phyloP scores from a whole-genome alignment of 441 rosid genomes.

The Populus trichocarpa region DNA sequence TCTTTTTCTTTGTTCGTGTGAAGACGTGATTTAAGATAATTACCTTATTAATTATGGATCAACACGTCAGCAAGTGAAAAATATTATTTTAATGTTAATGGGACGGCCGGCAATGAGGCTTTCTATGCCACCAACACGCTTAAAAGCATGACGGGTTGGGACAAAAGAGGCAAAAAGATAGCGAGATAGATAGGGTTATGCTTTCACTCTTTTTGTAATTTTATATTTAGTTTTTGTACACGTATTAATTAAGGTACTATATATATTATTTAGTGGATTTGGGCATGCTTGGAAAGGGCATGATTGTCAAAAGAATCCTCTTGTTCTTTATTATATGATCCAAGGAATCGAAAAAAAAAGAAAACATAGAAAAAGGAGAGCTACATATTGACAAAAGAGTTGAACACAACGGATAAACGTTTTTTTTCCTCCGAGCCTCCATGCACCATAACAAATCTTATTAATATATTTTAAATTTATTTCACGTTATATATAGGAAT shows the following conservation, averaged over 20 bases:
- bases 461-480: too few relatives aligned
- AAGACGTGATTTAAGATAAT: not conserved
- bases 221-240: not conserved
- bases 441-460: not conserved
- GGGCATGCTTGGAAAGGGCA: not conserved
- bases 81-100: not conserved
- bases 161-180: not conserved
- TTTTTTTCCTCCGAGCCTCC: too few relatives aligned
- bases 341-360: too few relatives aligned
- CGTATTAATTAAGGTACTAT: not conserved
- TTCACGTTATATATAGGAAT: too few relatives aligned
- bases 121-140: not conserved
- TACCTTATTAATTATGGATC: not conserved
- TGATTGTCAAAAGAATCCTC: not conserved
- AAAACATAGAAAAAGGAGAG: not conserved
- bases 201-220: not conserved
- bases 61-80: constrained; percentile 4
- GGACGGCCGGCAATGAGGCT: not conserved
- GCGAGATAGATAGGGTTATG: not conserved
- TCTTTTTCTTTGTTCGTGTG: not conserved
- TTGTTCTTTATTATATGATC: not conserved
- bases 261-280: not conserved
- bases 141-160: not conserved
- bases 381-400: not conserved
- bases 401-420: not conserved